These are phyloP conservation scores for Dactylellina parvicollis DNA, from an alignment of 2,329 filamentous ascomycete species.

Conservation along the genomic window DNA sequence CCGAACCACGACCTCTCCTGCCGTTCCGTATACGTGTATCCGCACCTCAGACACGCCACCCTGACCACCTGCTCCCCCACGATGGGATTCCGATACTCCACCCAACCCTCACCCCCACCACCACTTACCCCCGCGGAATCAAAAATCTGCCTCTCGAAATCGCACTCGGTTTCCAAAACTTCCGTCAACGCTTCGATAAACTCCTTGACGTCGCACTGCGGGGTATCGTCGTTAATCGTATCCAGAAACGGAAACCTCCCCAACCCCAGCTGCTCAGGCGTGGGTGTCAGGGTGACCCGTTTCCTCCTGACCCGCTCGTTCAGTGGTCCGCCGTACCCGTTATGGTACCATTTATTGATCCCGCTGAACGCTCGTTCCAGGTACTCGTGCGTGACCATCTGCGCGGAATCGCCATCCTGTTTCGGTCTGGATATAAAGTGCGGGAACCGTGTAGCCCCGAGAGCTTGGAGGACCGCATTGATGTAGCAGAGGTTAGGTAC, in stretches of 20 bases:
- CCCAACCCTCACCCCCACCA: neutral
- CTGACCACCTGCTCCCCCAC: neutral
- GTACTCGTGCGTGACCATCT: neutral
- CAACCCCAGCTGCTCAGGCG: neutral
- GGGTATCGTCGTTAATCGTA: neutral
- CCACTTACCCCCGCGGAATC: neutral
- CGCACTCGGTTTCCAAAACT: neutral
- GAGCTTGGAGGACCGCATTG: constrained; percentile 21
- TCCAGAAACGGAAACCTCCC: neutral
- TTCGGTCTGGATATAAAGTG: neutral
- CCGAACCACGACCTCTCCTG: neutral
- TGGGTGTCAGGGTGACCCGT: neutral
- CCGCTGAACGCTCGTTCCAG: neutral
- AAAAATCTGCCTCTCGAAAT: neutral
- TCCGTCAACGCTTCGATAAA: constrained; percentile 2
- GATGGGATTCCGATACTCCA: neutral
- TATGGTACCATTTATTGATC: constrained; percentile 3
- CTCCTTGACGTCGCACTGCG: constrained; percentile 20
- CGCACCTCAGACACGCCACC: constrained; percentile 13
- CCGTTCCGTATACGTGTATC: constrained; percentile 19
- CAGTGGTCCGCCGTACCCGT: neutral
- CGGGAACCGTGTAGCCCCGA: constrained; percentile 17
- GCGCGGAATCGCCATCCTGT: neutral
- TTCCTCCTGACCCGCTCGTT: neutral
- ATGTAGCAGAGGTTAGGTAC: constrained; percentile 22